A percentile compares a stretch with the other conserved stretches of the same genome.
Evolutionary conservation across 495 filamentous ascomycete species (phyloP).

Genomic region (Halenospora varia): DNA sequence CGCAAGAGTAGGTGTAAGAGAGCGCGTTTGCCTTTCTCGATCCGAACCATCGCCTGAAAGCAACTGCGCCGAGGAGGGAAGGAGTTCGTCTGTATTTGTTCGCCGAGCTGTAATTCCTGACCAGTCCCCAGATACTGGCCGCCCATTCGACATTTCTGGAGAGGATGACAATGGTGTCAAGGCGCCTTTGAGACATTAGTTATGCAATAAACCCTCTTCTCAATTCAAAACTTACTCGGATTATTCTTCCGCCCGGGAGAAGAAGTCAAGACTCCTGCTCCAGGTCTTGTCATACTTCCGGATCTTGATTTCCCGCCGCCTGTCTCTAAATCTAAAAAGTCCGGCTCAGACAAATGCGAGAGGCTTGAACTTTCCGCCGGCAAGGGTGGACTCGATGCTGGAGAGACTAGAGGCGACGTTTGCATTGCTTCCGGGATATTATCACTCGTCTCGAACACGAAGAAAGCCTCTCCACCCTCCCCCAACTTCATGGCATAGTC

Average conservation of each 20-base stretch:
- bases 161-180: conserved; percentile 62
- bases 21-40: conserved; percentile 38
- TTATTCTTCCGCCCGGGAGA: conserved; percentile 21
- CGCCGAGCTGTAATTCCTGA: conserved; percentile 30
- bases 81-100: conserved; percentile 40
- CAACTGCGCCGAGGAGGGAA: conserved; percentile 17
- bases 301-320: conserved; percentile 25
- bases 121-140: conserved; percentile 40
- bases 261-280: conserved; percentile 6
- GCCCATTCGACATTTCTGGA: conserved; percentile 46
- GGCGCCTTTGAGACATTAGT: conserved; percentile 39
- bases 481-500: conserved; percentile 97
- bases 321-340: conserved; percentile 70
- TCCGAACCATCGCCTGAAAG: conserved; percentile 23
- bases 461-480: conserved; percentile 96
- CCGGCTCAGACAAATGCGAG: conserved; percentile 70
- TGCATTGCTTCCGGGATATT: conserved; percentile 85
- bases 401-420: conserved; percentile 90
- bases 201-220: background rate
- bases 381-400: conserved; percentile 73
- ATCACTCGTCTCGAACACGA: conserved; percentile 92
- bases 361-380: conserved; percentile 49
- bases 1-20: conserved; percentile 36
- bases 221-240: conserved; percentile 15
- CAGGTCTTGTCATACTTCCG: conserved; percentile 23